Evolutionary conservation across 148 eudicot species (phyloP).

Genomic region (Chenopodium formosanum): DNA sequence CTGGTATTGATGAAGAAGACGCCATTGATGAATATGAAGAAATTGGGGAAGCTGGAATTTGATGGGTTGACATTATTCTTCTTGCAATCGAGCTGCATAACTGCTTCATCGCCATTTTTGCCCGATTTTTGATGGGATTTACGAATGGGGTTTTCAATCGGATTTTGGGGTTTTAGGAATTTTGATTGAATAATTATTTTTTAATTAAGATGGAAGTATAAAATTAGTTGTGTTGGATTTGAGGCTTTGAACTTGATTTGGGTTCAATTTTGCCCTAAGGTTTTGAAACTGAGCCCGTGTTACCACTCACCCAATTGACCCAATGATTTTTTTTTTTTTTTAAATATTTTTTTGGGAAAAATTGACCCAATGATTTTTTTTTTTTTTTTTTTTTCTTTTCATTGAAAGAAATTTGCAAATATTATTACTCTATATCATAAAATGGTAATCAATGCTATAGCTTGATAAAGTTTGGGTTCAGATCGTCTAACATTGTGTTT

Average conservation of each 20-base stretch:
- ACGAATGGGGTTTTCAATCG: not conserved
- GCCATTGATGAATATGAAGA: conserved; percentile 24
- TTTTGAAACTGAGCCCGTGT: not conserved
- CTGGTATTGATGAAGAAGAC: conserved; percentile 27
- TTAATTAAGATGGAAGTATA: not conserved
- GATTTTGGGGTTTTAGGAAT: conserved; percentile 9
- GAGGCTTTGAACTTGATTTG: not conserved
- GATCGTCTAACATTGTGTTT: no score
- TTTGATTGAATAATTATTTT: not conserved
- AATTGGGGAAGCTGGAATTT: conserved; percentile 16
- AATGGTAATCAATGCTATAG: no score
- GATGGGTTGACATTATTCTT: conserved; percentile 36
- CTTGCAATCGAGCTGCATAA: conserved; percentile 40
- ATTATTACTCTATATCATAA: no score
- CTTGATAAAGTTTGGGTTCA: no score
- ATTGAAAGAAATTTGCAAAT: no score
- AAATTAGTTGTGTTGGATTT: not conserved
- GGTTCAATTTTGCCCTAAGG: not conserved
- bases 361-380: no score
- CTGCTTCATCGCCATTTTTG: conserved; percentile 55
- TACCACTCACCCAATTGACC: not conserved
- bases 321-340: no score
- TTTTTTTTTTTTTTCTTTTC: no score
- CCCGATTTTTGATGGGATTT: not conserved
- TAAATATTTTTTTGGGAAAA: no score